Base-by-base conservation (phyloP, 1,284 basidiomycete genomes). In the Boletellus deceptivus region DNA sequence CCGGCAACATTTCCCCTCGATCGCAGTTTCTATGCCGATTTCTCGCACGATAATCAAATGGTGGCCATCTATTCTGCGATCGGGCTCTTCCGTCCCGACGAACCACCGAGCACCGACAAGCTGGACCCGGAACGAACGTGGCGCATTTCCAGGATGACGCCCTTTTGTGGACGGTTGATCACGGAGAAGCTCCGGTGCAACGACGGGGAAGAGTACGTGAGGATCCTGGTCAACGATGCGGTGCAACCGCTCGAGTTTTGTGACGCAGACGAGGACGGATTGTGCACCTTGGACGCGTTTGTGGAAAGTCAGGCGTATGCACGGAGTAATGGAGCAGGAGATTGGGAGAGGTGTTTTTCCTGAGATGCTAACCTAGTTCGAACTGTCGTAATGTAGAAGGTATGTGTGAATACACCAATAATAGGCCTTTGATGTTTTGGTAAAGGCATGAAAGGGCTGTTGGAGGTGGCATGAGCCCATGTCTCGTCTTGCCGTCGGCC, bases 41-140 rank as follows among this genome's bases (percentile, higher is more conserved):
- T 93, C 64, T 86, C 87, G 29, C 90, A 93, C 65, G 90, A 93
- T 64, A 88, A 90, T 64, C 75, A 87, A 60, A 88, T 93, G 80
- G 72, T 89, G 35, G 83, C 87, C 41, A 86, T 92, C 49, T 84
- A 83, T 53, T 70, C 83, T 20, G 86, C 89, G 0, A 66, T 93
- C 46, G 88, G 89, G 14, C 72, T 93, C 16, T 85, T 89, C 67
- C 67, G 61, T 27, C 75, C 74, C 40, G 54, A 57, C 13, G 70
- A 76, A 11, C 49, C 60, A 3, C 75, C 82, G 14, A 71, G 78
- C 60, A 75, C 82, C 1, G 63, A 65, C 8, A 48, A 54, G 10
- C 73, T 76, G 0, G 72, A 80, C 50, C 55, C 68, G 2, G 48
- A 48, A 8, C 64, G 84, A 49, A 76, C 69, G n/a, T 91, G 84